Evolutionary conservation across 176 grass and related monocot genomes (phyloP).

Genomic region (Oryza coarctata): DNA sequence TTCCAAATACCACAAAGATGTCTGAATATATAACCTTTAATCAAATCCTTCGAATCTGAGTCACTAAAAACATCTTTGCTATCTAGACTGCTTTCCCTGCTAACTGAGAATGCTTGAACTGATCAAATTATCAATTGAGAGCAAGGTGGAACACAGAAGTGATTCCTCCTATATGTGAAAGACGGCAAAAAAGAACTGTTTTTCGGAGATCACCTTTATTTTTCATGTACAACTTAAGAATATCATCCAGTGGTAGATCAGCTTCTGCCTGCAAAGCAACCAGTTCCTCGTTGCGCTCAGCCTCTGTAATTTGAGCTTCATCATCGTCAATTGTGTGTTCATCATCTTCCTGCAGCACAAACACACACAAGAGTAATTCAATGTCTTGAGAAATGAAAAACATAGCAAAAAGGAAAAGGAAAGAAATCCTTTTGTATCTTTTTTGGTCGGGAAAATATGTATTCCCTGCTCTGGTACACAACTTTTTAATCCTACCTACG

Average conservation of each 20-base stretch:
- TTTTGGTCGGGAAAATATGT: not conserved
- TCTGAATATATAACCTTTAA: slow-evolving; percentile 81
- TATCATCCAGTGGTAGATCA: slow-evolving; percentile 76
- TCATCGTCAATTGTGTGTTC: slow-evolving; percentile 83
- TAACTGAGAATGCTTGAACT: slow-evolving; percentile 84
- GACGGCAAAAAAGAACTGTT: slow-evolving; percentile 30
- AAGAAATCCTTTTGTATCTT: not conserved
- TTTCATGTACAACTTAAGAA: slow-evolving; percentile 60
- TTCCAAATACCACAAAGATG: slow-evolving; percentile 28
- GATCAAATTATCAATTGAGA: slow-evolving; percentile 63
- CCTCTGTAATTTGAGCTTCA: slow-evolving; percentile 89
- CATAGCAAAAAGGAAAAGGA: not conserved
- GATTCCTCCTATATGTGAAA: slow-evolving; percentile 11
- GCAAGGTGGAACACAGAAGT: slow-evolving; percentile 17
- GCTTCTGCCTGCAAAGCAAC: slow-evolving; percentile 84
- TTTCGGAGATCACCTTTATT: slow-evolving; percentile 39
- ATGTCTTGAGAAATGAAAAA: not conserved
- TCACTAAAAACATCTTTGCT: slow-evolving; percentile 43
- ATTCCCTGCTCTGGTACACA: not conserved
- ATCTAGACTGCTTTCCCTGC: slow-evolving; percentile 70
- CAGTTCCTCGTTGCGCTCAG: slow-evolving; percentile 80
- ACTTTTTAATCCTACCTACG: not conserved
- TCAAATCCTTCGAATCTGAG: slow-evolving; percentile 48
- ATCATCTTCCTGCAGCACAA: slow-evolving; percentile 80
- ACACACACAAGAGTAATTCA: slow-evolving; percentile 1